These are phyloP conservation scores for Sphagnum tenellum DNA, from an alignment of 225 moss, liverwort and hornwort species.

Conservation along the genomic window DNA sequence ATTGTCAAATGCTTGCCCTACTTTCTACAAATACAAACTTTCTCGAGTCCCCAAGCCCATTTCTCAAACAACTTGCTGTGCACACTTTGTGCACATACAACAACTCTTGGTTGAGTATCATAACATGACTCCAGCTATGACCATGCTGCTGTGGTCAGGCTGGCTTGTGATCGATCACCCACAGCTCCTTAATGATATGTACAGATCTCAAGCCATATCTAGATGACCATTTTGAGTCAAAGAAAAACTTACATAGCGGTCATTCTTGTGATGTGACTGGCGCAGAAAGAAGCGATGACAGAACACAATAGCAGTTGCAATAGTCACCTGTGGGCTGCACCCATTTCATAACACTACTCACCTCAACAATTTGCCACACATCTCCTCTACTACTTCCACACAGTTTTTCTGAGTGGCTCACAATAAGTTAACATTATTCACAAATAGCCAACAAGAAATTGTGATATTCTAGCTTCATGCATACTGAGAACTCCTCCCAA, in stretches of 20 bases:
- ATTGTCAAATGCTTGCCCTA: background rate
- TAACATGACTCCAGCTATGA: background rate
- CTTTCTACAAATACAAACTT: background rate
- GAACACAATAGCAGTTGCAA: conserved; percentile 59
- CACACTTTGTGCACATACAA: background rate
- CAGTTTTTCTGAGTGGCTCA: too few species aligned
- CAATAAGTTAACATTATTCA: too few species aligned
- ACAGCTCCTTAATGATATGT: too few species aligned
- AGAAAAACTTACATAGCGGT: conserved; percentile 37
- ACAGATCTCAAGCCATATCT: too few species aligned
- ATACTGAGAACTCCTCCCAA: too few species aligned
- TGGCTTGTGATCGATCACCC: background rate
- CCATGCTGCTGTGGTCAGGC: background rate
- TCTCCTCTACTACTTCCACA: too few species aligned
- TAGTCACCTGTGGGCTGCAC: conserved; percentile 52
- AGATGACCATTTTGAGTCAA: too few species aligned
- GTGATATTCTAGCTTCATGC: too few species aligned
- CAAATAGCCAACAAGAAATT: too few species aligned
- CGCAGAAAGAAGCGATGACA: conserved; percentile 65
- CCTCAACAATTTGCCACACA: too few species aligned
- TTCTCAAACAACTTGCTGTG: background rate
- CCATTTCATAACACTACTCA: background rate
- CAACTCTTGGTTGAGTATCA: background rate
- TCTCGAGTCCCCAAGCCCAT: background rate
- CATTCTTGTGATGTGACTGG: conserved; percentile 55